These are phyloP conservation scores for Acer yangbiense DNA, from an alignment of 345 rosid species.

Conservation along the genomic window DNA sequence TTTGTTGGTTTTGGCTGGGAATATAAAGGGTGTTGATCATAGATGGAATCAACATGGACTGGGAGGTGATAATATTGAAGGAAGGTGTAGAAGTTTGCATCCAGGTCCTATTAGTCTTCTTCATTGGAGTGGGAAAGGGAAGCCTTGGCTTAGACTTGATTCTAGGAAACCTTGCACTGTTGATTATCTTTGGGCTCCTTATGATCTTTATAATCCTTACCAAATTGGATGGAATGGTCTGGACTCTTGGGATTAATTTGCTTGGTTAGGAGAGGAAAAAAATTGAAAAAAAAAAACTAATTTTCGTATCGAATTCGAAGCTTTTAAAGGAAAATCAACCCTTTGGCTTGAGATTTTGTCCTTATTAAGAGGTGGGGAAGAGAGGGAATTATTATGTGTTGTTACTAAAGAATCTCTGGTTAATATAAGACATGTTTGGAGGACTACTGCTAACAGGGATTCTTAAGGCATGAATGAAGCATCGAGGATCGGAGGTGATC, in stretches of 20 bases:
- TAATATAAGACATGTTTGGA: not conserved
- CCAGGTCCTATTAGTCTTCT: conserved; percentile 59
- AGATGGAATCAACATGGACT: conserved; percentile 64
- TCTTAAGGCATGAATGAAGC: not conserved
- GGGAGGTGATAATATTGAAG: conserved; percentile 54
- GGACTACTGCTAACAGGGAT: not conserved
- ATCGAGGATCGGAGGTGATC: not conserved
- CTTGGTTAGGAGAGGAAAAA: not conserved
- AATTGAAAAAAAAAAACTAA: not conserved
- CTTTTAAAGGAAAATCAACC: not conserved
- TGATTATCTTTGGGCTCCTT: conserved; percentile 58
- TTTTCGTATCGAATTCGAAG: not conserved
- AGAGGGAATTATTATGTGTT: not conserved
- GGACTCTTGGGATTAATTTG: not conserved
- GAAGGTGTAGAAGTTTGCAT: conserved; percentile 49
- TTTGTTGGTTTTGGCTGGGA: conserved; percentile 56
- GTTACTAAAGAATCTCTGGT: not conserved
- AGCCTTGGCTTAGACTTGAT: conserved; percentile 60
- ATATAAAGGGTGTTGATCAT: conserved; percentile 52
- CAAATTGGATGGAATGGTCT: not conserved
- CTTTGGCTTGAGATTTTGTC: not conserved
- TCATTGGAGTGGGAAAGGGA: conserved; percentile 67
- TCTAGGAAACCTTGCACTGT: conserved; percentile 53
- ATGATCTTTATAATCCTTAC: conserved; percentile 45
- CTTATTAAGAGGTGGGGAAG: conserved; percentile 12